phyloP scores from a whole-genome alignment of 208 protist species.

The Leishmania guyanensis region DNA sequence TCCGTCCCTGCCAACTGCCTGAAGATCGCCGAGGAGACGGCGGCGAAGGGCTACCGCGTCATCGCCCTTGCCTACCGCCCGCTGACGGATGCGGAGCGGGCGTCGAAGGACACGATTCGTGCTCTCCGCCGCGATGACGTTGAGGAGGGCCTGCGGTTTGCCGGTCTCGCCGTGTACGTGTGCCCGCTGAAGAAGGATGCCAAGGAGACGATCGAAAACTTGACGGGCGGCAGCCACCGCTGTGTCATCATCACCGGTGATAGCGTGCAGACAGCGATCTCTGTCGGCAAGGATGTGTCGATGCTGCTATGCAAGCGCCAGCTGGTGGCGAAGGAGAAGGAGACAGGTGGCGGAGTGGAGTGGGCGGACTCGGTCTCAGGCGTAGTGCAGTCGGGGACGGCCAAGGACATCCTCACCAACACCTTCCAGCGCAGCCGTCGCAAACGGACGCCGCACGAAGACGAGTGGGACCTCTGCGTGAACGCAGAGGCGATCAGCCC shows the following conservation, averaged over 20 bases:
- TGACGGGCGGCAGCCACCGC: conserved; percentile 83
- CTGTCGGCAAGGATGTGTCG: conserved; percentile 93
- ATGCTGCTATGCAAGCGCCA: conserved; percentile 77
- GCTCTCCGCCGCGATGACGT: conserved; percentile 77
- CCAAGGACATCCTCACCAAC: conserved; percentile 42
- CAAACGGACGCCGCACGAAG: conserved; percentile 32
- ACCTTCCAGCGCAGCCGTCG: conserved; percentile 65
- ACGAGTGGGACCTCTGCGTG: conserved; percentile 88
- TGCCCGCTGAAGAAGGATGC: conserved; percentile 96
- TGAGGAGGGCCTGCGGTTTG: conserved; percentile 94
- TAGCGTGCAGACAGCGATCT: conserved; percentile 96
- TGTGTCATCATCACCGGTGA: conserved; percentile 99
- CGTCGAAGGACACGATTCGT: conserved; percentile 47
- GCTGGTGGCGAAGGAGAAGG: conserved; percentile 50
- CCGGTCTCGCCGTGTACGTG: conserved; percentile 96
- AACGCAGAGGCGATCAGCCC: conserved; percentile 69
- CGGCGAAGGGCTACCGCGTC: conserved; percentile 94
- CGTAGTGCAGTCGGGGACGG: conserved; percentile 28
- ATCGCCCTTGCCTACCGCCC: conserved; percentile 95
- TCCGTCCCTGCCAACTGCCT: conserved; percentile 88
- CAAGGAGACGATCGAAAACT: conserved; percentile 74
- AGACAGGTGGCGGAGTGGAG: conserved; percentile 31
- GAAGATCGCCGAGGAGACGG: conserved; percentile 72
- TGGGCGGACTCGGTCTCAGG: conserved; percentile 72
- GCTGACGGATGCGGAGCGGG: conserved; percentile 54